Evolutionary conservation across 2,329 filamentous ascomycete species (phyloP), one percentile per base, ranked within the genome.

Genomic region (Grosmannia clavigera): DNA sequence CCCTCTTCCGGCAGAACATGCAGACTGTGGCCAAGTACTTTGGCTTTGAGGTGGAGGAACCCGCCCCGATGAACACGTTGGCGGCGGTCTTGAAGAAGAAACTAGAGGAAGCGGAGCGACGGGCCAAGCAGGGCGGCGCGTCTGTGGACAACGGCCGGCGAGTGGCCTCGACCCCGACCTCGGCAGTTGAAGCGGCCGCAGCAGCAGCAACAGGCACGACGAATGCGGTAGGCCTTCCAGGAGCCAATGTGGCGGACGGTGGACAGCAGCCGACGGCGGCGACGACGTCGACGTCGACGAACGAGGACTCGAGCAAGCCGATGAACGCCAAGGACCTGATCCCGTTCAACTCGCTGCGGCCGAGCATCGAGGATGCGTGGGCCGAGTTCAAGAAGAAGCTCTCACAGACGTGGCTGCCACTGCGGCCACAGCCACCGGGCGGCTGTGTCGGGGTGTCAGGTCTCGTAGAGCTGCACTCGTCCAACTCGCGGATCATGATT

Each of bases 391-490:
- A 65, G 56, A 63, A 68, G 61, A 76, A 70, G 3, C 73, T 77
- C 38, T 61, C 64, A 1, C 72, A 78, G 62, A 76, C 73, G n/a
- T 83, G 79, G 78, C 73, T 69, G 50, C 73, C 73, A 1, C 69
- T 74, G 7, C 70, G 68, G 54, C 69, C 70, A 9, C 70, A 73
- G 2, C 78, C 80, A 0, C 77, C 75, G 5, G 72, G 77, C 12
- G 82, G 82, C 5, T 77, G 76, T 58, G 72, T 85, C 55, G 68
- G 72, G 1, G 73, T 85, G 1, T 77, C 77, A 19, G 82, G 82
- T 0, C 67, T 83, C 12, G 75, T 85, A 2, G 78, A 83, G 63
- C 61, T 84, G 2, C 72, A 76, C 50, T 74, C 78, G 2, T 68
- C 76, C 2, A 74, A 70, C 27, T 75, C 75, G 1, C 72, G 72